These are phyloP conservation scores for Stentor roeselii DNA, from an alignment of 73 alveolate genomes.

Conservation along the genomic window DNA sequence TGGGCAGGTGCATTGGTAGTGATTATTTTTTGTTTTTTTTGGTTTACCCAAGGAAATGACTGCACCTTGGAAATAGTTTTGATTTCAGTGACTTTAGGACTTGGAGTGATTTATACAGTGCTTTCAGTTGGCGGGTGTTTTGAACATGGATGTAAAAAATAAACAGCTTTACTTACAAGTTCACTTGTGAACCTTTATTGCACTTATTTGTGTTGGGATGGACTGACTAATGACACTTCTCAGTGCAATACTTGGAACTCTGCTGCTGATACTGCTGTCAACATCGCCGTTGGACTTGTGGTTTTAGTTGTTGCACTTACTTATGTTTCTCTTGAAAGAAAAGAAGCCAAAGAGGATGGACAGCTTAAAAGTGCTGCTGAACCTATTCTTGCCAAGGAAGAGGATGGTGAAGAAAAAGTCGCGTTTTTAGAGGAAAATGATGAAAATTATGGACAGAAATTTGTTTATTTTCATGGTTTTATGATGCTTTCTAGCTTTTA, in stretches of 20 bases:
- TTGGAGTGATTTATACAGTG: slow-evolving; percentile 1
- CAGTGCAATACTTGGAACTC: background rate
- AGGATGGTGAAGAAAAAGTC: background rate
- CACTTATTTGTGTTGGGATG: slow-evolving; percentile 16
- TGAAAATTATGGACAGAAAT: background rate
- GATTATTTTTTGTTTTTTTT: background rate
- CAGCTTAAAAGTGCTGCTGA: background rate
- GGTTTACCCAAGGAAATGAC: background rate
- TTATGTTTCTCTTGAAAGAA: background rate
- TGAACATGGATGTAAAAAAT: slow-evolving; percentile 9
- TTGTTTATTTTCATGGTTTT: slow-evolving; percentile 49
- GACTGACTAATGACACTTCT: background rate
- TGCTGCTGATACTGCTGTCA: background rate
- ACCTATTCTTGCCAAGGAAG: background rate
- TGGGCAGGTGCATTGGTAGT: background rate
- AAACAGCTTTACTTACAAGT: slow-evolving; percentile 15
- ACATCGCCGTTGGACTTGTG: background rate
- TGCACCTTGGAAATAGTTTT: background rate
- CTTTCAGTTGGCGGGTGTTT: background rate
- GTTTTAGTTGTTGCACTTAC: background rate
- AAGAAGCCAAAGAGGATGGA: background rate
- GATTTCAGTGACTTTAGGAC: background rate
- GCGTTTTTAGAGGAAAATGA: background rate
- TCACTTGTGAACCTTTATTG: slow-evolving; percentile 7
- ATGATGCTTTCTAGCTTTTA: slow-evolving; percentile 64